These are phyloP conservation scores for Elaeis guineensis DNA, from an alignment of 176 grass and related monocot species.

Conservation along the genomic window DNA sequence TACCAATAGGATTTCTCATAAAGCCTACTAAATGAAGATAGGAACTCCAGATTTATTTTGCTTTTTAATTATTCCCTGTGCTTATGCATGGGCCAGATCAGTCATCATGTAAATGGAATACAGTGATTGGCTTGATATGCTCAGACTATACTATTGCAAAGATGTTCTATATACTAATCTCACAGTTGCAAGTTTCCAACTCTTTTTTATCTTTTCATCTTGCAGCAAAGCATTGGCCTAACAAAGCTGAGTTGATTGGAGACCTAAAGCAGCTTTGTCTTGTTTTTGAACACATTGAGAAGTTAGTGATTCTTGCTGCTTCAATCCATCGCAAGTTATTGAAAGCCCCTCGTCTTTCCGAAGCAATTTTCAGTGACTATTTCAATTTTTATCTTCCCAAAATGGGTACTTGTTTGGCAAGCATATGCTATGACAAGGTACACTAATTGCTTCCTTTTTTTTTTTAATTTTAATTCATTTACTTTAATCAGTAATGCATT, in stretches of 20 bases:
- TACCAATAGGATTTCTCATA: no score
- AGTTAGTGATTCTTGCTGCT: conserved; percentile 76
- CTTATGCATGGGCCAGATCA: no score
- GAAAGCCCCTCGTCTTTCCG: conserved; percentile 54
- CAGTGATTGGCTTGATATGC: no score
- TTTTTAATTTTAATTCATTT: conserved; percentile 12
- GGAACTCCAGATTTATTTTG: no score
- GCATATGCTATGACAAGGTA: conserved; percentile 87
- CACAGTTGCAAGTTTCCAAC: background rate
- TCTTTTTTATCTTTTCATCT: conserved; percentile 8
- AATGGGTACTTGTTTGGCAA: conserved; percentile 74
- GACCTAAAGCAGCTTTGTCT: conserved; percentile 72
- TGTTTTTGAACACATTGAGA: conserved; percentile 89
- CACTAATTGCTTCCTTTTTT: conserved; percentile 13
- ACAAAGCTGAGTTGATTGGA: conserved; percentile 65
- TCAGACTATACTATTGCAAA: no score
- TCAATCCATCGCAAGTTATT: conserved; percentile 63
- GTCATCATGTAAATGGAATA: no score
- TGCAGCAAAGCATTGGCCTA: conserved; percentile 41
- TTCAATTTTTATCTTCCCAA: conserved; percentile 86
- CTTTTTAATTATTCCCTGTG: no score
- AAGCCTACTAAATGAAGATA: no score
- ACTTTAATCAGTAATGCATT: background rate
- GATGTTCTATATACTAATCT: no score
- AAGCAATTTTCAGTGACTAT: conserved; percentile 72